Percentiles rank a stretch among this genome's conserved stretches.
Evolutionary conservation across 2,329 filamentous ascomycete species (phyloP).

Genomic region (Fusarium lateritium): DNA sequence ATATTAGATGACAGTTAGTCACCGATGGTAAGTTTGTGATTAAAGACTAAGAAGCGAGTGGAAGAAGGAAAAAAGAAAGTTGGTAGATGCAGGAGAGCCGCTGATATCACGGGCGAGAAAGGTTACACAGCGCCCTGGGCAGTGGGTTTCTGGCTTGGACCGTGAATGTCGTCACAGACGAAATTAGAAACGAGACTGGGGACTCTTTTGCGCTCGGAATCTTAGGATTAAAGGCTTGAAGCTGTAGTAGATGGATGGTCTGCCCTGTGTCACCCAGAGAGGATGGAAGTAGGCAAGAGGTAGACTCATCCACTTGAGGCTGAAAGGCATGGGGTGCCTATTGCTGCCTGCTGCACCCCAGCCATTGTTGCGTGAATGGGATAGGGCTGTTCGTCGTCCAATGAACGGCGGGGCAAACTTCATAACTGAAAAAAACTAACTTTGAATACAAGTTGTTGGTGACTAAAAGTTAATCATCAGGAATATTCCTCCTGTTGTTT

Average conservation of each 20-base stretch:
- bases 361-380: neutral
- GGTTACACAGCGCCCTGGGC: neutral
- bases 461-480: too few species aligned
- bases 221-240: neutral
- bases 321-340: constrained; percentile 1
- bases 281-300: neutral
- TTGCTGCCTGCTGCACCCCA: constrained; percentile 13
- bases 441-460: too few species aligned
- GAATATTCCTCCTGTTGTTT: neutral
- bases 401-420: neutral
- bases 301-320: neutral
- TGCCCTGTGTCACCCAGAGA: neutral
- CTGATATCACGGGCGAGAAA: neutral
- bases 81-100: neutral
- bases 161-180: neutral
- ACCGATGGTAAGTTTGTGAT: neutral
- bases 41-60: neutral
- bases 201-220: neutral
- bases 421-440: neutral
- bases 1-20: neutral
- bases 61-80: neutral
- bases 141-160: neutral
- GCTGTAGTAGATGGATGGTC: neutral
- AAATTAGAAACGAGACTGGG: neutral
- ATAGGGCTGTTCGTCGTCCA: neutral